Base-by-base conservation (phyloP, 805 yeast genomes). In the Lipomyces yamadae region DNA sequence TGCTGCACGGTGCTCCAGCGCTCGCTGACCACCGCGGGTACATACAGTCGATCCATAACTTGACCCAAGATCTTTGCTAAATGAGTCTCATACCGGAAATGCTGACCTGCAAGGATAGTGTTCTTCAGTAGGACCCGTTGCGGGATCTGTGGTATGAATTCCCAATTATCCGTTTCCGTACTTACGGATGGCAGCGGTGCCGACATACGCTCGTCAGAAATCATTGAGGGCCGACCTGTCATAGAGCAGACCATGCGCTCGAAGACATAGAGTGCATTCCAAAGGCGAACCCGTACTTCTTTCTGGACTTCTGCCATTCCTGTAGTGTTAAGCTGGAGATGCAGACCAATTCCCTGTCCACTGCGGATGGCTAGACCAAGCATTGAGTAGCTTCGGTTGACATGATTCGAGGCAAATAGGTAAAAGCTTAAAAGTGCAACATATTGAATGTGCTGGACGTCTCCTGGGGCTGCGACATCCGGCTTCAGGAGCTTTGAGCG, bases 211-310 rank as follows among this genome's bases (percentile, higher is more conserved):
- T 57, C 37, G 54, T 67, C 70, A 4, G 60, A 35, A 24, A 67
- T 62, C 37, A 62, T 58, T 6, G 70, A 58, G 32, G 70, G 66
- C 11, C 70, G 65, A 15, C 70, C 70, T 13, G 66, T 57, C 59
- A 65, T 34, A 7, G 62, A 58, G 58, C 68, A 61, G 18, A 65
- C 18, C 29, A 57, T 62, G 13, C 68, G 58, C 52, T 67, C 70
- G 48, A 67, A 50, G 30, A 67, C 67, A 32, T 67, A 67, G 7
- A 63, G 13, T 10, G 65, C 65, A 42, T 64, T 61, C 70, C 68
- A 64, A 15, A 63, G 58, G 15, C 68, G 32, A 2, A 61, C 63
- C 2, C 70, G 62, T 6, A 62, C 63, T 56, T 67, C 70, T 32
- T 61, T 59, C 39, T 67, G 68, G 3, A 62, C 59, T 2, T 61